Conservation (phyloP, 2,329 filamentous ascomycete species). For the Mollisia scopiformis region DNA sequence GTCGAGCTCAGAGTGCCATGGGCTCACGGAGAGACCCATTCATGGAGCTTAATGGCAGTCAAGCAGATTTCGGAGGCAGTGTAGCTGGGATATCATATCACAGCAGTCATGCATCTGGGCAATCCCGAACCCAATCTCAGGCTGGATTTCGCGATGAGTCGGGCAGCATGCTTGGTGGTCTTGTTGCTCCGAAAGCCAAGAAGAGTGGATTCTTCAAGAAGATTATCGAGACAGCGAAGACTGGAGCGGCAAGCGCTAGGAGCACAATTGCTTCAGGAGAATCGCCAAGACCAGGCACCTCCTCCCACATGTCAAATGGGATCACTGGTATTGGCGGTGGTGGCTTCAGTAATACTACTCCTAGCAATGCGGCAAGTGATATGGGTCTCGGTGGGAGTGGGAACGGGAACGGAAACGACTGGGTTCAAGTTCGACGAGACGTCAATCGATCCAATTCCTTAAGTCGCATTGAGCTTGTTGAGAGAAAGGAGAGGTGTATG, state of each 20-base stretch:
- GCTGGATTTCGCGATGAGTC: conserved; percentile 66
- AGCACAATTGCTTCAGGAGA: conserved; percentile 77
- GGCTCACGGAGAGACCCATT: conserved; percentile 56
- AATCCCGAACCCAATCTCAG: conserved; percentile 61
- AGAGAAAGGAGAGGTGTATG: conserved; percentile 86
- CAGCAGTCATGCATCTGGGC: conserved; percentile 73
- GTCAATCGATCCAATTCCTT: conserved; percentile 94
- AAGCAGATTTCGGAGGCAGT: conserved; percentile 51
- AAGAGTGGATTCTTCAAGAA: conserved; percentile 95
- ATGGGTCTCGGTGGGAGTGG: conserved; percentile 69
- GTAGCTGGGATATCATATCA: conserved; percentile 87
- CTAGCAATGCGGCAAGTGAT: conserved; percentile 62
- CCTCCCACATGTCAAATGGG: conserved; percentile 32
- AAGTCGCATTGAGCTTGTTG: conserved; percentile 83
- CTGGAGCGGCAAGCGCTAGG: conserved; percentile 85
- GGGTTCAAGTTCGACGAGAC: conserved; percentile 96
- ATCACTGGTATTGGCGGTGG: conserved; percentile 58
- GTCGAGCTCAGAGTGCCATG: conserved; percentile 65
- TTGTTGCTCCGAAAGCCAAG: conserved; percentile 75
- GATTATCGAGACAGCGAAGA: conserved; percentile 92
- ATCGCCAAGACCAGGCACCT: conserved; percentile 39
- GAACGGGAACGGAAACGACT: conserved; percentile 78
- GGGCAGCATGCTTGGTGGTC: conserved; percentile 73
- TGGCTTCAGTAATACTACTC: conserved; percentile 42
- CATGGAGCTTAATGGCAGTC: conserved; percentile 29